Conservation (phyloP, 78 protist species). For the Chrysochromulina tobinii region DNA sequence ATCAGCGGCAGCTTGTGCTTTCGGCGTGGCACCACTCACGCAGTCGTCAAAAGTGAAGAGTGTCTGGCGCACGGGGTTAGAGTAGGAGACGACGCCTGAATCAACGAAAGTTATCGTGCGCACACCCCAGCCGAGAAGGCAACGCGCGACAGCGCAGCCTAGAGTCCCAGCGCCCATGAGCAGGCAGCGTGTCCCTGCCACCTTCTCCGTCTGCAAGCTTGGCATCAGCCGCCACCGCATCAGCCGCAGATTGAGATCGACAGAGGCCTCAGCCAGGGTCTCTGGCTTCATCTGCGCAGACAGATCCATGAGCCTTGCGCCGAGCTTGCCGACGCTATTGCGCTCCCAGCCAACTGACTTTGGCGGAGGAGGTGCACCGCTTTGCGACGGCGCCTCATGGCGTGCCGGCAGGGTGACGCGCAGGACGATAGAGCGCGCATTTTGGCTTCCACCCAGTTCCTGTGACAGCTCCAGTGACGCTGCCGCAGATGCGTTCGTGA, state of each 20-base stretch:
- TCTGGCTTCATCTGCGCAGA: slow-evolving; percentile 62
- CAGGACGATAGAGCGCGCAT: background rate
- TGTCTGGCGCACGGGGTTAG: slow-evolving; percentile 95
- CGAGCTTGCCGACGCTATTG: slow-evolving; percentile 67
- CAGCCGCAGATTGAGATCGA: slow-evolving; percentile 87
- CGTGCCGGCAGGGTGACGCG: background rate
- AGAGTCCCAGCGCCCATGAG: slow-evolving; percentile 97
- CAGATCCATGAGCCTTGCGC: slow-evolving; percentile 74
- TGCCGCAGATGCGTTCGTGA: too few species aligned
- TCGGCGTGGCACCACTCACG: slow-evolving; percentile 64
- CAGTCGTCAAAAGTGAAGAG: slow-evolving; percentile 83
- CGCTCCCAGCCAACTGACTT: slow-evolving; percentile 84
- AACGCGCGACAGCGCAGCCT: slow-evolving; percentile 97
- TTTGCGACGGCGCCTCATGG: too few species aligned
- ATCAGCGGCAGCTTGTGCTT: slow-evolving; percentile 91
- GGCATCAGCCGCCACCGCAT: slow-evolving; percentile 98
- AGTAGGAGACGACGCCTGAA: slow-evolving; percentile 81
- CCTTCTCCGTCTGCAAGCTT: slow-evolving; percentile 75
- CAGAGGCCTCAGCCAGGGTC: slow-evolving; percentile 29
- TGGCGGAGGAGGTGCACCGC: background rate
- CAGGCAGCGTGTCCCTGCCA: slow-evolving; percentile 76
- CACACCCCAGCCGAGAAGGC: slow-evolving; percentile 94
- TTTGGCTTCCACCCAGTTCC: background rate
- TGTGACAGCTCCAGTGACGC: background rate
- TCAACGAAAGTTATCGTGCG: slow-evolving; percentile 92